Percentiles rank a stretch among this genome's conserved stretches.
phyloP scores from a whole-genome alignment of 2,329 filamentous ascomycete genomes.

The Microsporum ferrugineum region DNA sequence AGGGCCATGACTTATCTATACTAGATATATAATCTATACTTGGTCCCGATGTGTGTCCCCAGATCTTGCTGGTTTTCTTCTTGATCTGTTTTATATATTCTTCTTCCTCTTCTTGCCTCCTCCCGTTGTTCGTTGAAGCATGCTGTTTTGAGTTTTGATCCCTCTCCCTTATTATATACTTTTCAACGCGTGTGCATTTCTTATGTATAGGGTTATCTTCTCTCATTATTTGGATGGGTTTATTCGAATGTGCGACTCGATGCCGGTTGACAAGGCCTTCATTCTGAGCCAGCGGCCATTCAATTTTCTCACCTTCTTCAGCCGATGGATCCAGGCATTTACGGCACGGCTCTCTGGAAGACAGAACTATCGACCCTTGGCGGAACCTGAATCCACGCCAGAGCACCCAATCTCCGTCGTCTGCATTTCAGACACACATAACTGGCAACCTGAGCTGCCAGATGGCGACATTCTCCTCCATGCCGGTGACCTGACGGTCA shows the following conservation, averaged over 20 bases:
- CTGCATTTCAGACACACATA: slow-evolving; percentile 38
- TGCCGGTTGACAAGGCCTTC: slow-evolving; percentile 1
- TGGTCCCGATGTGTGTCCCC: background rate
- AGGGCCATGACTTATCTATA: background rate
- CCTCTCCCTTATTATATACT: background rate
- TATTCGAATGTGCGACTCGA: slow-evolving; percentile 2
- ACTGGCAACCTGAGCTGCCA: slow-evolving; percentile 28
- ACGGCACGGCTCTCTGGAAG: background rate
- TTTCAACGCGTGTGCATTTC: background rate
- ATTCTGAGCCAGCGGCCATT: background rate
- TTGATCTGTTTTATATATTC: background rate
- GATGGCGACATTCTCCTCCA: slow-evolving; percentile 39
- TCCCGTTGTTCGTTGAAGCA: background rate
- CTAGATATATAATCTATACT: slow-evolving; percentile 1
- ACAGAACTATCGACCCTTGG: background rate
- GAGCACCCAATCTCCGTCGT: slow-evolving; percentile 9
- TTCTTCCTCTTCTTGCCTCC: background rate
- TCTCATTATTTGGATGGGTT: slow-evolving; percentile 2
- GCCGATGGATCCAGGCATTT: background rate
- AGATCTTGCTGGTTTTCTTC: background rate
- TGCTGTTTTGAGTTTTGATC: background rate
- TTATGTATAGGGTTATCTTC: background rate
- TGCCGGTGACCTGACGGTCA: slow-evolving; percentile 39
- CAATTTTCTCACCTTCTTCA: background rate
- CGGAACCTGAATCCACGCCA: background rate